Evolutionary conservation across 345 rosid genomes (phyloP), one percentile per base, ranked within the genome.

Genomic region (Isatis tinctoria): DNA sequence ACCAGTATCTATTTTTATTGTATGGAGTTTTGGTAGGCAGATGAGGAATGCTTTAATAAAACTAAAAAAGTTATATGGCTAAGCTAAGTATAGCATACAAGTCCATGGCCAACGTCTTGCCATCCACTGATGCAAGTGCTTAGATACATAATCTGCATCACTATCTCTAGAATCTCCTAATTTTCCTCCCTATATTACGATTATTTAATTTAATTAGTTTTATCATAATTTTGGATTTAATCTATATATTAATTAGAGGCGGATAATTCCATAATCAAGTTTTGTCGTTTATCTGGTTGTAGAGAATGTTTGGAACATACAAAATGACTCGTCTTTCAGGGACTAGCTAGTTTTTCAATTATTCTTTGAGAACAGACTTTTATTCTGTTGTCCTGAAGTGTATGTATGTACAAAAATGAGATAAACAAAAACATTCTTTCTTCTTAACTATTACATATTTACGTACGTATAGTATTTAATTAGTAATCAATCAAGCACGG

Each of bases 201-300:
- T 71, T 14, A 33, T 33, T 47, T 58, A 58, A 57, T 70, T 30
- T 7, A 22, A 13, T 35, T 11, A 41, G 0, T 36, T 36, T 14
- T n/a, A 62, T 36, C 35, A 20, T 35, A 70, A 36, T 70, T 51
- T 12, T 70, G 65, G 53, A 39, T 70, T 76, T 70, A 47, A 44
- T 45, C 59, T 57, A 30, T 44, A 30, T 44, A 61, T 61, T 24
- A n/a, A 75, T 14, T 69, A 56, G 58, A 63, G 66, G 70, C 6
- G 74, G 36, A 78, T 67, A 67, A 66, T 63, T 69, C 58, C 62
- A 59, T n/a, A 62, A 57, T 44, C n/a, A n/a, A n/a, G n/a, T 30
- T 78, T 83, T 81, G 85, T 84, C 81, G 69, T 45, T 10, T 73
- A 73, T 67, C 87, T 82, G 80, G 78, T 85, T 70, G 85, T 73